These are phyloP conservation scores for Kwoniella europaea DNA, from an alignment of 768 basidiomycete genomes.

Conservation along the genomic window DNA sequence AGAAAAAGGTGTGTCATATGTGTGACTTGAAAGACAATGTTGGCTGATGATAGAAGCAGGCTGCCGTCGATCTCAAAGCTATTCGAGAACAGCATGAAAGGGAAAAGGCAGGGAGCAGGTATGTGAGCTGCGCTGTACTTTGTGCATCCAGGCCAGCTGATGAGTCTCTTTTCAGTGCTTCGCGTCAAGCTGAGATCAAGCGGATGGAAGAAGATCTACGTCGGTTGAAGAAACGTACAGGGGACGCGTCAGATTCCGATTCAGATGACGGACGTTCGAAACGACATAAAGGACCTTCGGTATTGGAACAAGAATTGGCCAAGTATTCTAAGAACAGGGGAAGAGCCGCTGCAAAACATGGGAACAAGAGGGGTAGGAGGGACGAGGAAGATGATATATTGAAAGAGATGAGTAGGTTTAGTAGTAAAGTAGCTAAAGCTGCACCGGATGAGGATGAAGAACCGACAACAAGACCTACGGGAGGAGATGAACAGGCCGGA, in stretches of 20 bases:
- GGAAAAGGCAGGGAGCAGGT: constrained; percentile 72
- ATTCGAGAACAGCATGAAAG: constrained; percentile 77
- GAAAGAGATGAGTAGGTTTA: constrained; percentile 49
- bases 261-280: constrained; percentile 60
- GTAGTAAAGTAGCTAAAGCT: constrained; percentile 39
- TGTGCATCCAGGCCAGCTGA: neutral
- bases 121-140: neutral
- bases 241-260: constrained; percentile 69
- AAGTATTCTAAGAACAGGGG: constrained; percentile 74
- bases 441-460: constrained; percentile 28
- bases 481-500: constrained; percentile 18
- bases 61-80: constrained; percentile 63
- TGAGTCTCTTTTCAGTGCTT: constrained; percentile 61
- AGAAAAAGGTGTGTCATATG: constrained; percentile 44
- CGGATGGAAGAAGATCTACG: constrained; percentile 85
- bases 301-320: constrained; percentile 78
- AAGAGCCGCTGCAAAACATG: constrained; percentile 63
- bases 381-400: constrained; percentile 57
- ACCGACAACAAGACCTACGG: neutral
- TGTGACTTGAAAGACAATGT: neutral
- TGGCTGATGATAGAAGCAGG: neutral
- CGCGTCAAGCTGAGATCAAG: constrained; percentile 61
- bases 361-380: constrained; percentile 66
- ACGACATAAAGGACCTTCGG: constrained; percentile 66
- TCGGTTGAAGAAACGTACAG: constrained; percentile 68